Percentiles rank a stretch among this genome's conserved stretches.
Conservation (phyloP, 805 yeast genomes). For the Metschnikowia baotianmanensis region DNA sequence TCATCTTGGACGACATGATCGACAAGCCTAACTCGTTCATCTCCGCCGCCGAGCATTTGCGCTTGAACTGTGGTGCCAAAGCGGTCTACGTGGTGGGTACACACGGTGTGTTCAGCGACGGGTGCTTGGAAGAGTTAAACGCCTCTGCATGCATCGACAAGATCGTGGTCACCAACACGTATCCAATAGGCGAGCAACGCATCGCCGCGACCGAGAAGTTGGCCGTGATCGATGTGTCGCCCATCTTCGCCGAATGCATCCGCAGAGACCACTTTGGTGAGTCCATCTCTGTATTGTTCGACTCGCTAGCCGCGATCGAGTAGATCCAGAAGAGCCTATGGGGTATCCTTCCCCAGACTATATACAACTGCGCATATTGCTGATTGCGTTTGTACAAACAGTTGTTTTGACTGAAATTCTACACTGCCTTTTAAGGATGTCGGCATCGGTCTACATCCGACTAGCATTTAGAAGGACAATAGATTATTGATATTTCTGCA, state of each 20-base stretch:
- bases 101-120: conserved; percentile 90
- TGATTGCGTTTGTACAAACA: too few species aligned
- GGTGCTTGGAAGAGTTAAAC: conserved; percentile 76
- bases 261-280: conserved; percentile 99
- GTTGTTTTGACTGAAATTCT: too few species aligned
- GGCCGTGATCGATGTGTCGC: conserved; percentile 86
- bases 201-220: conserved; percentile 59
- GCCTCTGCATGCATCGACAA: conserved; percentile 82
- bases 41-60: conserved; percentile 97
- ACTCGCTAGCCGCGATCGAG: conserved; percentile 66
- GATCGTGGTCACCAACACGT: conserved; percentile 93
- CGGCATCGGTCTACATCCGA: not conserved
- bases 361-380: too few species aligned
- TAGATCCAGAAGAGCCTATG: conserved; percentile 13
- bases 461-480: not conserved
- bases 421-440: not conserved
- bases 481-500: too few species aligned
- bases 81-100: conserved; percentile 89
- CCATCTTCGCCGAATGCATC: conserved; percentile 96
- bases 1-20: conserved; percentile 94
- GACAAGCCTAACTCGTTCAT: conserved; percentile 92
- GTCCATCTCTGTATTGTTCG: conserved; percentile 88
- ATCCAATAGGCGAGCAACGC: conserved; percentile 73
- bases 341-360: not conserved
- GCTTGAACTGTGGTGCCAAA: conserved; percentile 94